A percentile compares a stretch with the other conserved stretches of the same genome.
Evolutionary conservation across 2,329 filamentous ascomycete genomes (phyloP).

Genomic region (Thermoascus crustaceus): DNA sequence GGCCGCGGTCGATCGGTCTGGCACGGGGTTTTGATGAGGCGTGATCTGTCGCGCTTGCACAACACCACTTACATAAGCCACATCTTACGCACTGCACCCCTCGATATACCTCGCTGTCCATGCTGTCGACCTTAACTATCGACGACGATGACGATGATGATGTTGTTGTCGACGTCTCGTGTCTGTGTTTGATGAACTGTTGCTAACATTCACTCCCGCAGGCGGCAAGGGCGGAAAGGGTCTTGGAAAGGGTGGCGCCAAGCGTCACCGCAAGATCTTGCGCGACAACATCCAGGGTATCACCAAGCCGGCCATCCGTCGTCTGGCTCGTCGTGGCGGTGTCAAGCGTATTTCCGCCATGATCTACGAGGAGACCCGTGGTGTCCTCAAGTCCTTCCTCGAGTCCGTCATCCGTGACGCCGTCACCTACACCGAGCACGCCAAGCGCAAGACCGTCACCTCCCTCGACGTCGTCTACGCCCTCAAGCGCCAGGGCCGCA

Average conservation of each 20-base stretch:
- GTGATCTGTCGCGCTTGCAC: background rate
- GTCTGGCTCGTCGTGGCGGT: conserved; percentile 98
- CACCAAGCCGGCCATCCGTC: conserved; percentile 95
- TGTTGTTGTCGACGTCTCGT: background rate
- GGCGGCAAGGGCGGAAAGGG: conserved; percentile 95
- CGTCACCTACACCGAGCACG: conserved; percentile 75
- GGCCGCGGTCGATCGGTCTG: background rate
- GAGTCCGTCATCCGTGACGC: conserved; percentile 73
- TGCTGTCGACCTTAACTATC: background rate
- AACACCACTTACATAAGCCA: conserved; percentile 1
- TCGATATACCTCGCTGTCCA: background rate
- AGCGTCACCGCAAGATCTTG: conserved; percentile 98
- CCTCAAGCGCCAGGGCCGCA: conserved; percentile 51
- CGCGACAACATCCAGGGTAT: conserved; percentile 99
- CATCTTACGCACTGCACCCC: background rate
- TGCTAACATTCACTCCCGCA: conserved; percentile 31
- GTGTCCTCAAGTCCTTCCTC: conserved; percentile 77
- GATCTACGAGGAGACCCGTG: conserved; percentile 78
- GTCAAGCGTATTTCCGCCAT: conserved; percentile 99
- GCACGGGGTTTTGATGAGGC: background rate
- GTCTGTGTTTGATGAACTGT: background rate
- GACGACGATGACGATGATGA: too few species aligned
- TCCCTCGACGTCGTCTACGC: conserved; percentile 57
- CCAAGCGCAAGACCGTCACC: conserved; percentile 56
- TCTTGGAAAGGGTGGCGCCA: conserved; percentile 95